These are phyloP conservation scores for Diphasiastrum complanatum DNA, from an alignment of 83 land plant genomes.

Conservation along the genomic window DNA sequence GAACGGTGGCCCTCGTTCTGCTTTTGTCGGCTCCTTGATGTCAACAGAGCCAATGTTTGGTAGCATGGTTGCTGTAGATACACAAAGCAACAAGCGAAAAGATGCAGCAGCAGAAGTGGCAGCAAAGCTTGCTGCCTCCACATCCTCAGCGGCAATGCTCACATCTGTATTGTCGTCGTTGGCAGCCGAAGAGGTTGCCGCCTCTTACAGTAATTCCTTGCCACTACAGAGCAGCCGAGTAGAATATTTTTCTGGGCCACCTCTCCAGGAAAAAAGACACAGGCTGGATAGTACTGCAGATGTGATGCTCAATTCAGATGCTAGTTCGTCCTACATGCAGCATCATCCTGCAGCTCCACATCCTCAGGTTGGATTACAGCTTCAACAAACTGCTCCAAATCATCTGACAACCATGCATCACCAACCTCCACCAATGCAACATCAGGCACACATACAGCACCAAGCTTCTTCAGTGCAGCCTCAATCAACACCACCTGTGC, in stretches of 20 bases:
- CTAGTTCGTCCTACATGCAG: too few species aligned
- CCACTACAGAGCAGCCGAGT: neutral
- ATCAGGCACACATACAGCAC: too few species aligned
- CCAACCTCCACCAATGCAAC: too few species aligned
- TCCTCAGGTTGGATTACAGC: too few species aligned
- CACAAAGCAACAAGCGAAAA: neutral
- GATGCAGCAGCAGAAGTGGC: constrained; percentile 23
- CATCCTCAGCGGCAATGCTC: constrained; percentile 28
- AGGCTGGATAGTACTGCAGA: too few species aligned
- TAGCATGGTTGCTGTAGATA: too few species aligned
- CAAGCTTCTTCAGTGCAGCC: too few species aligned
- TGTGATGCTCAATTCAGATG: too few species aligned
- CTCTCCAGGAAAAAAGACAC: too few species aligned
- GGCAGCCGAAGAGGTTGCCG: constrained; percentile 24
- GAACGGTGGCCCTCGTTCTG: neutral
- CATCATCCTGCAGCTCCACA: too few species aligned
- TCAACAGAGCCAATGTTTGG: neutral
- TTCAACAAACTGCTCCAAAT: too few species aligned
- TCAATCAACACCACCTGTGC: constrained; percentile 15
- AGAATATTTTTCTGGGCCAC: constrained; percentile 13
- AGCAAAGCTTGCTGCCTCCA: constrained; percentile 20
- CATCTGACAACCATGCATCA: too few species aligned
- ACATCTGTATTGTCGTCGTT: constrained; percentile 25
- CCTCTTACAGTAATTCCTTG: neutral
- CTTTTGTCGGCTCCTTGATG: neutral